These are phyloP conservation scores for Cyberlindnera mississippiensis DNA, from an alignment of 805 yeast species.

Conservation along the genomic window DNA sequence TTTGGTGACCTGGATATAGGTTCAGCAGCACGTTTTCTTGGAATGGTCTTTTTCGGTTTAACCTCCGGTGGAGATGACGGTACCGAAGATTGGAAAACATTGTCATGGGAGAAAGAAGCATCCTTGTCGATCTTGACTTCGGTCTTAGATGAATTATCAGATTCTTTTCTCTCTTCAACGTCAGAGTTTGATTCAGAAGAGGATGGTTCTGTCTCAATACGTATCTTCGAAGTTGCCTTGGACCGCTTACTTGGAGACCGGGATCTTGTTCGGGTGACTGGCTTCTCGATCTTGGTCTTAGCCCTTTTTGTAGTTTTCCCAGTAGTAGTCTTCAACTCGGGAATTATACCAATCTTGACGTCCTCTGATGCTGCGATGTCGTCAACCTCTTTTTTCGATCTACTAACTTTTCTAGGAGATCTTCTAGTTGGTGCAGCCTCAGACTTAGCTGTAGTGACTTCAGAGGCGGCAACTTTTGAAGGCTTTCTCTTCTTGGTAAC, in stretches of 20 bases:
- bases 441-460: conserved; percentile 1
- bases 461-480: conserved; percentile 2
- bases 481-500: conserved; percentile 1
- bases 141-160: background rate
- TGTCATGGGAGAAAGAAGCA: conserved; percentile 31
- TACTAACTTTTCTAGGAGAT: conserved; percentile 21
- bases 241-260: conserved; percentile 10
- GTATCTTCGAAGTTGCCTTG: no score
- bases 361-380: conserved; percentile 14
- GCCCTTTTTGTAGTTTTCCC: conserved; percentile 8
- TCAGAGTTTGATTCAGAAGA: background rate
- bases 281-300: conserved; percentile 1
- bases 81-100: conserved; percentile 33
- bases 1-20: conserved; percentile 12
- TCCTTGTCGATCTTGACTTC: conserved; percentile 2
- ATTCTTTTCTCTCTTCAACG: background rate
- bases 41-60: conserved; percentile 18
- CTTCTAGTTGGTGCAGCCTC: conserved; percentile 6
- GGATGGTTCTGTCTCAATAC: no score
- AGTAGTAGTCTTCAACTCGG: conserved; percentile 12
- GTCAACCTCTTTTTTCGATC: conserved; percentile 11
- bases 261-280: background rate
- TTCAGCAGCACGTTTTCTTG: conserved; percentile 25
- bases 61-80: conserved; percentile 24
- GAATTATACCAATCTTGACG: conserved; percentile 11